Evolutionary conservation across 2,329 filamentous ascomycete species (phyloP), one percentile per base, ranked within the genome.

Genomic region (Apiospora phragmitis): DNA sequence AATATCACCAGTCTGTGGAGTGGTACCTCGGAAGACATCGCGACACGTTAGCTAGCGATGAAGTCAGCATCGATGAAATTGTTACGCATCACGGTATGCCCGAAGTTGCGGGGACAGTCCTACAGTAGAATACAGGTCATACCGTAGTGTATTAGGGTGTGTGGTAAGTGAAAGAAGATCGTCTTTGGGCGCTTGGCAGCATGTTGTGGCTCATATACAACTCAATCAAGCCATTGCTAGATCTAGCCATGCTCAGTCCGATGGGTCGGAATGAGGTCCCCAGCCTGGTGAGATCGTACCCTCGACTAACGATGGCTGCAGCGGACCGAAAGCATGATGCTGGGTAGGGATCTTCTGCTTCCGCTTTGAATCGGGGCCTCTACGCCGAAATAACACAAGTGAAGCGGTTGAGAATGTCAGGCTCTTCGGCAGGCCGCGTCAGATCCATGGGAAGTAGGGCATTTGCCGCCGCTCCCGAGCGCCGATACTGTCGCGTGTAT

Each of bases 1-100:
- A 97, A 86, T 84, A 97, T 94, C 89, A 97, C 94, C 88, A 97
- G 85, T 85, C 97, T 97, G 87, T 97, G 97, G 81, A 97, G 85
- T 42, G 41, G 41, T 42, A 42, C 11, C 11, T 8, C 41, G 41
- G 12, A 42, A 42, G 41, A 42, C 41, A 42, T 42, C 41, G 41
- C 41, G 11, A 42, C 6, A 42, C 41, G 7, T 42, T 42, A 42
- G 41, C 41, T 42, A 42, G 11, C 41, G 41, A 42, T 42, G 41
- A 42, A 42, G 41, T 42, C 41, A 14, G 41, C 41, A 42, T 14
- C 7, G 41, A 42, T 14, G 41, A 42, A 42, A 42, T 42, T 42
- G 41, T 42, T 42, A 42, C 41, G 41, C 6, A 42, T 42, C 6
- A 42, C 41, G 41, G 41, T 42, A 42, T 42, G 35, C 35, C 35